Evolutionary conservation across 2,329 filamentous ascomycete species (phyloP).

Genomic region (Neodidymelliopsis sp.): DNA sequence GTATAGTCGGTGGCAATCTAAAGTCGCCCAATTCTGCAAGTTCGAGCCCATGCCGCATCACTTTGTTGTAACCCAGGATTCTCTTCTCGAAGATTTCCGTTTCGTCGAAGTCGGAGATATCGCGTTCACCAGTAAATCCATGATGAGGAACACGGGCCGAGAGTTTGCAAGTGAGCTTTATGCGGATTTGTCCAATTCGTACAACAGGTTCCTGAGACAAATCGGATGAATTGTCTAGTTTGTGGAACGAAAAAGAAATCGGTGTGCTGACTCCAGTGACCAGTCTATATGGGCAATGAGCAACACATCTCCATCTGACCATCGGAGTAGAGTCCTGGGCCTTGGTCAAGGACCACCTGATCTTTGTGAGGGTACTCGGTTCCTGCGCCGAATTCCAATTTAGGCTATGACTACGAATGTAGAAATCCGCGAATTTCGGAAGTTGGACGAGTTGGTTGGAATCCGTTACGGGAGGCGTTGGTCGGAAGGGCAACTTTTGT

Average conservation of each 20-base stretch:
- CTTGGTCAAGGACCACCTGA: constrained; percentile 3
- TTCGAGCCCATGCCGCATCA: background rate
- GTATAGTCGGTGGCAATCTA: background rate
- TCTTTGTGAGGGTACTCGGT: background rate
- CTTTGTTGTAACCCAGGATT: background rate
- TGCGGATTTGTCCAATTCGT: background rate
- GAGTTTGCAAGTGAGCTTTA: constrained; percentile 1
- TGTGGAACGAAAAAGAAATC: background rate
- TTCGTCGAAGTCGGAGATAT: background rate
- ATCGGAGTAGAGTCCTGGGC: background rate
- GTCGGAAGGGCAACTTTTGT: background rate
- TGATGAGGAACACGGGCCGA: background rate
- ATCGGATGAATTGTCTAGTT: background rate
- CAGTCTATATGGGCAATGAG: background rate
- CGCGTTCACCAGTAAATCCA: background rate
- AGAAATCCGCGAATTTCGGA: background rate
- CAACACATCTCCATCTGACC: background rate
- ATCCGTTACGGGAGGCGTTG: background rate
- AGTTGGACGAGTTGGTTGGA: background rate
- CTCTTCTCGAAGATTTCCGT: background rate
- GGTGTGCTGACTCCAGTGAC: background rate
- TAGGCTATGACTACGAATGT: background rate
- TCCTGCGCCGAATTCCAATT: background rate
- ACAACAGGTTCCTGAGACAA: background rate
- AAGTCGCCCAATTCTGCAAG: background rate